These are phyloP conservation scores for Oropetium thomaeum DNA, from an alignment of 176 grass and related monocot species.

Conservation along the genomic window DNA sequence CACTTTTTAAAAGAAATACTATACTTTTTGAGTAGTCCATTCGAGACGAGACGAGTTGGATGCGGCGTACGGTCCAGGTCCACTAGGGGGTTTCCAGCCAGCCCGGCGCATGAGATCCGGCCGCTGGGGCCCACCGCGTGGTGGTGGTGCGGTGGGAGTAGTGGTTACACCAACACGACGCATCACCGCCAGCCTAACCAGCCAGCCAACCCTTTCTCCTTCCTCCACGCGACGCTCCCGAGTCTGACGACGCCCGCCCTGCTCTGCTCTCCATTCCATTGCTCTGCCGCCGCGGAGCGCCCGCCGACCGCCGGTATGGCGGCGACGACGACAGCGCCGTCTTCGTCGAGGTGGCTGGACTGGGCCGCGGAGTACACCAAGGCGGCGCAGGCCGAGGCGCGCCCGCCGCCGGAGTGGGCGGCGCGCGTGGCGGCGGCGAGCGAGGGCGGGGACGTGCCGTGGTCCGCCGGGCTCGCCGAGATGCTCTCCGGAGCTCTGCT, in stretches of 20 bases:
- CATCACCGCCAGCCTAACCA: background rate
- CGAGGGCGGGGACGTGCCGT: constrained; percentile 21
- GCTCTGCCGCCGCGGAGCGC: background rate
- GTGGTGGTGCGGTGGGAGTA: constrained; percentile 16
- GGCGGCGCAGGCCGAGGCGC: constrained; percentile 51
- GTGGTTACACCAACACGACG: constrained; percentile 35
- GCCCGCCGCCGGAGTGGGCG: constrained; percentile 55
- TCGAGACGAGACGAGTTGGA: too few relatives aligned
- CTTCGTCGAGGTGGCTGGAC: constrained; percentile 28
- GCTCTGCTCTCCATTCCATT: too few relatives aligned
- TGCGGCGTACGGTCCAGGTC: too few relatives aligned
- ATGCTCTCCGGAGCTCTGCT: constrained; percentile 53
- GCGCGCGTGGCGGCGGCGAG: constrained; percentile 40
- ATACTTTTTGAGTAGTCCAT: too few relatives aligned
- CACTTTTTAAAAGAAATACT: too few relatives aligned
- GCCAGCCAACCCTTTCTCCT: background rate
- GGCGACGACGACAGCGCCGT: background rate
- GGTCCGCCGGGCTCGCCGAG: constrained; percentile 60
- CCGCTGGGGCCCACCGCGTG: background rate
- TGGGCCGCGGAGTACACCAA: constrained; percentile 69
- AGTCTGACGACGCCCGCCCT: too few relatives aligned
- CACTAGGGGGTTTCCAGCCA: background rate
- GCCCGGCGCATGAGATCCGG: constrained; percentile 18
- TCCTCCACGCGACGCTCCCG: too few relatives aligned
- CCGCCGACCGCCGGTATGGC: background rate